phyloP scores from a whole-genome alignment of 2,329 filamentous ascomycete genomes.

The Alternaria arbusti region DNA sequence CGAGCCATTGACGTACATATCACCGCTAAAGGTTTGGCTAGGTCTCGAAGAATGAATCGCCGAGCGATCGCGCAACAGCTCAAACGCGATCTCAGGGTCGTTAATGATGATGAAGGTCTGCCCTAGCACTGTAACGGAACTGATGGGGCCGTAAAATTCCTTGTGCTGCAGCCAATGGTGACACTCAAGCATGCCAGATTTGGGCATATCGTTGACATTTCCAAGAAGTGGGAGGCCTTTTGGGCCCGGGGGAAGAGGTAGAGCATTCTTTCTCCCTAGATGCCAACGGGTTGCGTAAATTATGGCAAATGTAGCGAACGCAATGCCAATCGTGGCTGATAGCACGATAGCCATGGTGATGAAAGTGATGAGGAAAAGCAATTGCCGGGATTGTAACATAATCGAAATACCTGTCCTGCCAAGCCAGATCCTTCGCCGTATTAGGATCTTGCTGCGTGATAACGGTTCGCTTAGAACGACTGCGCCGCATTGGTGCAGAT shows the following conservation, averaged over 20 bases:
- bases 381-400: background rate
- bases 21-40: conserved; percentile 20
- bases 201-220: conserved; percentile 58
- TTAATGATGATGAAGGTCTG: conserved; percentile 34
- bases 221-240: conserved; percentile 56
- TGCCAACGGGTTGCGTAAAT: background rate
- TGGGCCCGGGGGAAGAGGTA: conserved; percentile 58
- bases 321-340: background rate
- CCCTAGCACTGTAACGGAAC: conserved; percentile 32
- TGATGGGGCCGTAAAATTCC: conserved; percentile 37
- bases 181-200: conserved; percentile 44
- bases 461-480: background rate
- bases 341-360: background rate
- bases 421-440: background rate
- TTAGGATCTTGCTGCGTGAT: background rate
- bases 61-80: conserved; percentile 31
- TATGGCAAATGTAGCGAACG: background rate
- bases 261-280: background rate
- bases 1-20: conserved; percentile 9
- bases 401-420: background rate
- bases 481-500: background rate
- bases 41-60: conserved; percentile 32
- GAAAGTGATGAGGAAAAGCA: background rate
- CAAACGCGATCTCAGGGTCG: conserved; percentile 28
- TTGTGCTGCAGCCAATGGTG: conserved; percentile 54